Evolutionary conservation across 306 rosid genomes (phyloP).

Genomic region (Dicorynia guianensis): DNA sequence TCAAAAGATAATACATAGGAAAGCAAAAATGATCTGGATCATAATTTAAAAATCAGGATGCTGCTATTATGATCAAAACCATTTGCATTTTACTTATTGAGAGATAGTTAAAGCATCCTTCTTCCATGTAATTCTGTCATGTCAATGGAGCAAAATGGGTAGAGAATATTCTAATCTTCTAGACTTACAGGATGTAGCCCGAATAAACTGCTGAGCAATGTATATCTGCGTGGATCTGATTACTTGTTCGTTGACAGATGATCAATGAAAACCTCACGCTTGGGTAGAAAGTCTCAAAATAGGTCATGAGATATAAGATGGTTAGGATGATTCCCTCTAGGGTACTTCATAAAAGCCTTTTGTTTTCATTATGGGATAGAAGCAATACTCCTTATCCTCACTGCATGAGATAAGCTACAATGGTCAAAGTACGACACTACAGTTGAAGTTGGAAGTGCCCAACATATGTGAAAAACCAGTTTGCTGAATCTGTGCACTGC

Average conservation of each 20-base stretch:
- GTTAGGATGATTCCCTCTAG: not conserved
- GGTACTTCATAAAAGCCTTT: not conserved
- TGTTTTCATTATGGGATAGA: not conserved
- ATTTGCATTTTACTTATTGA: not conserved
- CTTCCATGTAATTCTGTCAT: not conserved
- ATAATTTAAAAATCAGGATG: not conserved
- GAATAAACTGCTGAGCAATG: not conserved
- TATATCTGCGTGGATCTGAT: not conserved
- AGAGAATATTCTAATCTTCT: not conserved
- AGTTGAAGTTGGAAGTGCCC: not conserved
- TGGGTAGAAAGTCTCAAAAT: not conserved
- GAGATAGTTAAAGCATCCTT: not conserved
- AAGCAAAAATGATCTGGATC: not conserved
- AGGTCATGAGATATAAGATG: not conserved
- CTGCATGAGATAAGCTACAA: not conserved
- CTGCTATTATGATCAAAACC: too few species aligned
- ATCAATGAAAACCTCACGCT: not conserved
- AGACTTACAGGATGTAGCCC: not conserved
- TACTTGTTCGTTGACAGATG: not conserved
- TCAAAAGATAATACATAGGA: not conserved
- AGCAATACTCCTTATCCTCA: not conserved
- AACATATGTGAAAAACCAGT: not conserved
- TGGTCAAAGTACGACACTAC: not conserved
- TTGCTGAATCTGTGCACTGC: not conserved
- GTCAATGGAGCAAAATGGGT: not conserved